These are phyloP conservation scores for Stromatinia cepivora DNA, from an alignment of 2,329 filamentous ascomycete species.

Conservation along the genomic window DNA sequence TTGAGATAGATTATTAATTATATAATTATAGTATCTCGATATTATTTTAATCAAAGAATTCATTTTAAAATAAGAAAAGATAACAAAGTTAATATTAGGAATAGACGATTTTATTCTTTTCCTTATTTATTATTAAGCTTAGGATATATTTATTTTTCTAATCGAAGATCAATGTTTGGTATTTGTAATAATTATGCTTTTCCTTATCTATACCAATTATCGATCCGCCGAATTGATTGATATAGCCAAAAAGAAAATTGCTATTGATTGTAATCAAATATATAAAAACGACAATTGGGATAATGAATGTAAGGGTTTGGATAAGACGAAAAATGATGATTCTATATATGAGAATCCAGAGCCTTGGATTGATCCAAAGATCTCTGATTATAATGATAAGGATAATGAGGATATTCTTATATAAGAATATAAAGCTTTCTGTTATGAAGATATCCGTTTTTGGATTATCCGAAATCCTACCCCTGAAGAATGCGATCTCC, in stretches of 20 bases:
- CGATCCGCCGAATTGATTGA: neutral
- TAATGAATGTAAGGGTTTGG: conserved; percentile 4
- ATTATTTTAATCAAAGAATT: conserved; percentile 20
- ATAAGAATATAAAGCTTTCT: conserved; percentile 20
- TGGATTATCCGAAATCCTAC: conserved; percentile 25
- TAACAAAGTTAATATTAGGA: conserved; percentile 27
- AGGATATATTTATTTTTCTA: conserved; percentile 5
- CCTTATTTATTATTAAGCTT: conserved; percentile 12
- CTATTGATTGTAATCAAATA: neutral
- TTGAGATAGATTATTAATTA: conserved; percentile 1
- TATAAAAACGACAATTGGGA: conserved; percentile 16
- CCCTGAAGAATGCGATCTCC: conserved; percentile 24
- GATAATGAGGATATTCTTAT: neutral
- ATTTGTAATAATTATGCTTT: neutral
- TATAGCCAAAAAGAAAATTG: neutral
- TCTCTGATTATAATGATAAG: neutral
- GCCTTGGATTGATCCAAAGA: conserved; percentile 4
- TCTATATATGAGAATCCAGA: neutral
- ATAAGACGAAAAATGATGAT: neutral
- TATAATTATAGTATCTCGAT: neutral
- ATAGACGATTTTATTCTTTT: conserved; percentile 26
- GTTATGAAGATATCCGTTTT: conserved; percentile 22
- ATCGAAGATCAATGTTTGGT: conserved; percentile 4
- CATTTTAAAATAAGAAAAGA: conserved; percentile 25
- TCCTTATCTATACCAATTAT: conserved; percentile 1